Evolutionary conservation across 495 filamentous ascomycete species (phyloP).

Genomic region (Cudoniella acicularis): DNA sequence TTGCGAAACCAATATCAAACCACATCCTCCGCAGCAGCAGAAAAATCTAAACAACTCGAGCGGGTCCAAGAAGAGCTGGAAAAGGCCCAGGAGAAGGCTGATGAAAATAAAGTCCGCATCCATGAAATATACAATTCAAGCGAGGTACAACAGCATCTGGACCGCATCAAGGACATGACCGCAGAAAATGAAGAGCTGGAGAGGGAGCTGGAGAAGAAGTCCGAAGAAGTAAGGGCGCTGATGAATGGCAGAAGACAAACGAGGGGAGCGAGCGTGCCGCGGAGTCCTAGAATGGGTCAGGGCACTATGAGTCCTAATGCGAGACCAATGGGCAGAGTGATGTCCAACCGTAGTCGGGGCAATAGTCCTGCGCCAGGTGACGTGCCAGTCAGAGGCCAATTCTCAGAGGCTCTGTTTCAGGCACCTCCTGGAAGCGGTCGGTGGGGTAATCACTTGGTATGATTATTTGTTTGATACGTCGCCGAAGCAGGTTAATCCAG

Average conservation of each 20-base stretch:
- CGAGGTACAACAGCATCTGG: slow-evolving; percentile 31
- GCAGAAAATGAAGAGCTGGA: slow-evolving; percentile 65
- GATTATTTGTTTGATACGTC: neutral
- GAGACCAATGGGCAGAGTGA: slow-evolving; percentile 6
- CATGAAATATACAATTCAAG: slow-evolving; percentile 14
- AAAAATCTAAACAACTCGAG: slow-evolving; percentile 3
- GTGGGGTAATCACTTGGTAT: slow-evolving; percentile 19
- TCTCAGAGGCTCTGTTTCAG: slow-evolving; percentile 18
- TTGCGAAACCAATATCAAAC: slow-evolving; percentile 21
- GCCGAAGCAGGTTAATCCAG: no score
- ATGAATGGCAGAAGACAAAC: slow-evolving; percentile 18
- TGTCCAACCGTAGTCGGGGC: slow-evolving; percentile 12
- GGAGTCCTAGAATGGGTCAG: slow-evolving; percentile 20
- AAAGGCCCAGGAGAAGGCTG: slow-evolving; percentile 3
- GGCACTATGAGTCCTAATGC: slow-evolving; percentile 20
- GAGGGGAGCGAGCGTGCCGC: slow-evolving; percentile 19
- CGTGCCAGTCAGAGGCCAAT: neutral
- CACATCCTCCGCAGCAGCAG: slow-evolving; percentile 12
- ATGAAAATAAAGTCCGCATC: slow-evolving; percentile 14
- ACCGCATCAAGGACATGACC: slow-evolving; percentile 63
- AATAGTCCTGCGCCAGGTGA: slow-evolving; percentile 22
- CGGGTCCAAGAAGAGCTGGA: slow-evolving; percentile 3
- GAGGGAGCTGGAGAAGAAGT: slow-evolving; percentile 57
- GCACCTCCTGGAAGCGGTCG: neutral
- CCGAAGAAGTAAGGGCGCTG: slow-evolving; percentile 16